phyloP scores from a whole-genome alignment of 805 yeast species.

The Zygosaccharomyces siamensis region DNA sequence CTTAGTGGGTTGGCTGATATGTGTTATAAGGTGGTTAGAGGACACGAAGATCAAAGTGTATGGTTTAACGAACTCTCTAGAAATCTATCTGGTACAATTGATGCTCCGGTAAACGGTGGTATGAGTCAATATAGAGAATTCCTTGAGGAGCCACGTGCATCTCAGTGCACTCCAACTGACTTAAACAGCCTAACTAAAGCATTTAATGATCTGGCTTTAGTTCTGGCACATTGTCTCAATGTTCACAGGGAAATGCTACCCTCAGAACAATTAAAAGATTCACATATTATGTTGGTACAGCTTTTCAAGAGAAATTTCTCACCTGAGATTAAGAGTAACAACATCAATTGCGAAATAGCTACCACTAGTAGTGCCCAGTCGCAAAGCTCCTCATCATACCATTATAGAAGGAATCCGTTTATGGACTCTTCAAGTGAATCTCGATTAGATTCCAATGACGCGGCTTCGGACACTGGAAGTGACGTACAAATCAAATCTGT shows the following conservation, averaged over 20 bases:
- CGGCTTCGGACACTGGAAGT: constrained; percentile 1
- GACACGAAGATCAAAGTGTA: constrained; percentile 44
- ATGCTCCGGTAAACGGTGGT: constrained; percentile 91
- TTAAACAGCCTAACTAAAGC: constrained; percentile 36
- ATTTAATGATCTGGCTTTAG: constrained; percentile 63
- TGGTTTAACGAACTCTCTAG: constrained; percentile 63
- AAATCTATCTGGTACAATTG: constrained; percentile 77
- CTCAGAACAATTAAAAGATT: constrained; percentile 43
- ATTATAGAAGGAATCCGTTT: constrained; percentile 1
- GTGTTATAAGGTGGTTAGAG: constrained; percentile 49
- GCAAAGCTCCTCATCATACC: constrained; percentile 4
- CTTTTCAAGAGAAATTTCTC: constrained; percentile 64
- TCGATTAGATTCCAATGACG: neutral
- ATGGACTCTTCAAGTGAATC: neutral
- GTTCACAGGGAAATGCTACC: constrained; percentile 66
- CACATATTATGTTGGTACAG: constrained; percentile 63
- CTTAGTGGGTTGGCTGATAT: constrained; percentile 61
- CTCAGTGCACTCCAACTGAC: constrained; percentile 30
- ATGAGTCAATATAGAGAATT: constrained; percentile 76
- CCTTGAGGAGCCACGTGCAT: constrained; percentile 38
- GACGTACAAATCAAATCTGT: neutral
- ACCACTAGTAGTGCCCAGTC: constrained; percentile 2
- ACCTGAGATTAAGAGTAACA: constrained; percentile 49
- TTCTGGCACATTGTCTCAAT: constrained; percentile 58
- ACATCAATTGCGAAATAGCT: constrained; percentile 20